These are phyloP conservation scores for Pyrenochaeta sp. DNA, from an alignment of 2,329 filamentous ascomycete genomes.

Conservation along the genomic window DNA sequence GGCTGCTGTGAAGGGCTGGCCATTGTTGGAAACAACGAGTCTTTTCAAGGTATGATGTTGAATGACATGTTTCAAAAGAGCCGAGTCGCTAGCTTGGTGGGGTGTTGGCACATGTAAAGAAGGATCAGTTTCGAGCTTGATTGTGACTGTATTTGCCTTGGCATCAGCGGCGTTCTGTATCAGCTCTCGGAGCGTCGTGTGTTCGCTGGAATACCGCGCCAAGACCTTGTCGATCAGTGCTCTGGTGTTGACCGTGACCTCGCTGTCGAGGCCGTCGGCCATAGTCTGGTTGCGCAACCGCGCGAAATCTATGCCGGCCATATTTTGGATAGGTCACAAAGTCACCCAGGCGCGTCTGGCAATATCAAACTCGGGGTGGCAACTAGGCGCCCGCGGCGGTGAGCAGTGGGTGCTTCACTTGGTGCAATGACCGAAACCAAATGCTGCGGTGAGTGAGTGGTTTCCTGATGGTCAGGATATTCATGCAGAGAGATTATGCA, in stretches of 20 bases:
- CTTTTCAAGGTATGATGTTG: constrained; percentile 85
- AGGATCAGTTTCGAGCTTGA: constrained; percentile 90
- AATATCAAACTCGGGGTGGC: no score
- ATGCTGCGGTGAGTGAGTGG: no score
- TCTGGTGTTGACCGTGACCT: constrained; percentile 95
- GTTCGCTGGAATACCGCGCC: constrained; percentile 95
- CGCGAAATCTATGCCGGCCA: constrained; percentile 61
- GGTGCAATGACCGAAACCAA: no score
- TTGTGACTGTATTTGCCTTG: constrained; percentile 84
- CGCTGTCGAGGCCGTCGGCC: constrained; percentile 90
- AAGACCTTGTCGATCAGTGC: constrained; percentile 98
- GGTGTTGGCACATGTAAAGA: constrained; percentile 78
- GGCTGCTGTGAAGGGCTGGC: constrained; percentile 82
- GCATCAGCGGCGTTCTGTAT: constrained; percentile 99
- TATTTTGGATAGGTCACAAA: no score
- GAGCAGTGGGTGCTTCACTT: no score
- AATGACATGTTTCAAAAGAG: constrained; percentile 81
- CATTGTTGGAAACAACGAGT: constrained; percentile 92
- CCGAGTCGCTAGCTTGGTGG: constrained; percentile 69
- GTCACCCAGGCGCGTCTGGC: no score
- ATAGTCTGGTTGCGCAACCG: constrained; percentile 86
- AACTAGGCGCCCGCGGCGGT: no score
- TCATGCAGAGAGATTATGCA: no score
- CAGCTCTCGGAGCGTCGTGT: constrained; percentile 85
- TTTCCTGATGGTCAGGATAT: no score